phyloP scores from a whole-genome alignment of 2,329 filamentous ascomycete species.

The Talaromyces sp. region DNA sequence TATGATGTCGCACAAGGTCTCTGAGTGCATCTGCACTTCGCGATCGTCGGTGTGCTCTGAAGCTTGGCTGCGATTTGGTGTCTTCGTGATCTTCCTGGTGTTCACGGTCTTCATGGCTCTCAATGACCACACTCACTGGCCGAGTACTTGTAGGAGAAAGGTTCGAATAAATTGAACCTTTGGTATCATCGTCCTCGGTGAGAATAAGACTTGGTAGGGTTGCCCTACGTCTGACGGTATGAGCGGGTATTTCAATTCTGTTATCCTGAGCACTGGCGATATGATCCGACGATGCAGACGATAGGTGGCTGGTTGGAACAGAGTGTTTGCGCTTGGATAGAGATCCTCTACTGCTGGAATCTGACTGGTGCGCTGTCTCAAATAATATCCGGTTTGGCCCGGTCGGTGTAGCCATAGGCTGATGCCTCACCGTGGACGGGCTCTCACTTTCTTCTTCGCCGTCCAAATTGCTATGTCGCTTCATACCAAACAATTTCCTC shows the following conservation, averaged over 20 bases:
- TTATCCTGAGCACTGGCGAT: conserved; percentile 1
- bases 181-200: conserved; percentile 37
- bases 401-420: neutral
- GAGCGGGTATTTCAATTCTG: conserved; percentile 21
- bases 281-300: conserved; percentile 17
- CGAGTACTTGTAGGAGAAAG: conserved; percentile 18
- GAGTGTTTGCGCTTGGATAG: conserved; percentile 9
- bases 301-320: conserved; percentile 8
- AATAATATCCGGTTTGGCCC: conserved; percentile 23
- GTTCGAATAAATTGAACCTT: conserved; percentile 22
- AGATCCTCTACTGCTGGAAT: conserved; percentile 14
- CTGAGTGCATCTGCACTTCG: conserved; percentile 43
- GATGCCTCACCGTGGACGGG: neutral
- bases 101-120: conserved; percentile 15
- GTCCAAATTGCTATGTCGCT: conserved; percentile 34
- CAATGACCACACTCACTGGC: conserved; percentile 13
- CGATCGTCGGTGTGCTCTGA: conserved; percentile 41
- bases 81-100: conserved; percentile 18
- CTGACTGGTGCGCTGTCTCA: conserved; percentile 25
- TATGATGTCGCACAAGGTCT: conserved; percentile 33
- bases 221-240: conserved; percentile 35
- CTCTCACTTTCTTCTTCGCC: conserved; percentile 25
- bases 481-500: conserved; percentile 44
- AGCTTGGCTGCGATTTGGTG: conserved; percentile 15
- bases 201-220: conserved; percentile 46